These are phyloP conservation scores for Boletus eberwhitei DNA, from an alignment of 768 basidiomycete genomes.

Conservation along the genomic window DNA sequence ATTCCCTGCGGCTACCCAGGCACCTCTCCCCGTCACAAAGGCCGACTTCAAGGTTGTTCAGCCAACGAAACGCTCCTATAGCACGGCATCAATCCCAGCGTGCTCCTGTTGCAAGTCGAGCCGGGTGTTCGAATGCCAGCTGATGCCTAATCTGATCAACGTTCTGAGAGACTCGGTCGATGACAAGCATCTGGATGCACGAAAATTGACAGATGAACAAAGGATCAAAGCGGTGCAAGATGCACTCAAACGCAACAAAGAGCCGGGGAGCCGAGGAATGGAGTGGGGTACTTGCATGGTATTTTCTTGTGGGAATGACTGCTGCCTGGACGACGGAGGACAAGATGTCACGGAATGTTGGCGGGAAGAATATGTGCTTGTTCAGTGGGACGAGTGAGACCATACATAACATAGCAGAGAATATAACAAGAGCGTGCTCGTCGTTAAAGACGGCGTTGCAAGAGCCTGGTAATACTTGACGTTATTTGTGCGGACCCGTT, in stretches of 20 bases:
- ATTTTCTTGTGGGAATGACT: constrained; percentile 84
- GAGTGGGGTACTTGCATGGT: constrained; percentile 94
- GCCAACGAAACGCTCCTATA: constrained; percentile 50
- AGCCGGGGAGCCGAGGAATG: constrained; percentile 61
- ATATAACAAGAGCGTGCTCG: background rate
- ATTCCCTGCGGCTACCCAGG: constrained; percentile 57
- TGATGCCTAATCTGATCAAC: constrained; percentile 93
- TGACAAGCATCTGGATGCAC: constrained; percentile 22
- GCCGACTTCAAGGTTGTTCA: constrained; percentile 53
- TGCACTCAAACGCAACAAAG: constrained; percentile 46
- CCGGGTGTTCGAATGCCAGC: constrained; percentile 87
- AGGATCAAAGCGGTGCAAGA: constrained; percentile 59
- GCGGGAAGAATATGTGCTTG: constrained; percentile 72
- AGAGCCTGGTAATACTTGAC: constrained; percentile 11
- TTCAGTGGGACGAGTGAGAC: constrained; percentile 69
- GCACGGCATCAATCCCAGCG: constrained; percentile 48
- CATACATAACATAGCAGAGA: background rate
- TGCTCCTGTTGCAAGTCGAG: constrained; percentile 67
- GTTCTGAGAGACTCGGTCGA: constrained; percentile 44
- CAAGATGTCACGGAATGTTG: constrained; percentile 45
- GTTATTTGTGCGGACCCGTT: constrained; percentile 21
- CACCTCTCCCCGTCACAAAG: constrained; percentile 54
- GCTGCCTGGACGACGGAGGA: constrained; percentile 48
- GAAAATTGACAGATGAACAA: constrained; percentile 61
- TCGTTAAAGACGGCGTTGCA: background rate